These are phyloP conservation scores for Creolimax fragrantissima DNA, from an alignment of 78 protist genomes.

Conservation along the genomic window DNA sequence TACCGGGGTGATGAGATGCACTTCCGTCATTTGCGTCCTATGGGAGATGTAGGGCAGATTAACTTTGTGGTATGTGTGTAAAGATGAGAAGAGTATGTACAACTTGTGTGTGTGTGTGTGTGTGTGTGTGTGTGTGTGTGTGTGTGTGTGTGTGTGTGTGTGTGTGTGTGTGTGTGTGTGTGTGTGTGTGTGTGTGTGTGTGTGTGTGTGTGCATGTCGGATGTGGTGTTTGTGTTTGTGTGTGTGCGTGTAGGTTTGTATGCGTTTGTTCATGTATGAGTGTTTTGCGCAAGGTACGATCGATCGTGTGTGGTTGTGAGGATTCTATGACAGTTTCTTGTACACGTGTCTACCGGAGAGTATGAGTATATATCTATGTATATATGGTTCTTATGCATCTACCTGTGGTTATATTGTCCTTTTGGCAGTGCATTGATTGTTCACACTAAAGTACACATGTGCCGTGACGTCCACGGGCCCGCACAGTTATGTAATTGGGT, in stretches of 20 bases:
- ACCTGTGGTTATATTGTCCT: too few species aligned
- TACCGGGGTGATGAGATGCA: slow-evolving; percentile 35
- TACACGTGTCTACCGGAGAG: too few species aligned
- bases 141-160: not conserved
- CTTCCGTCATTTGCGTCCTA: slow-evolving; percentile 25
- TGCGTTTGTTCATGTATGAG: not conserved
- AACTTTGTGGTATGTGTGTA: not conserved
- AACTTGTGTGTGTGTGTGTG: not conserved
- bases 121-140: not conserved
- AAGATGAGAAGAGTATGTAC: not conserved
- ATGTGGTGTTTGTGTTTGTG: not conserved
- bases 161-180: not conserved
- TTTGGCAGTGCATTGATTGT: not conserved
- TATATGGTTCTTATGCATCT: too few species aligned
- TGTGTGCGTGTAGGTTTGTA: not conserved
- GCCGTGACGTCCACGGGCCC: too few species aligned
- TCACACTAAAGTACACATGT: not conserved
- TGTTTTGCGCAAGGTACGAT: not conserved
- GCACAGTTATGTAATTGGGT: too few species aligned
- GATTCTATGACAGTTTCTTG: too few species aligned
- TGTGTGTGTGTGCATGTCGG: not conserved
- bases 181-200: not conserved
- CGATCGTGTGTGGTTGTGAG: not conserved
- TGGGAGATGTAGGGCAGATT: slow-evolving; percentile 60
- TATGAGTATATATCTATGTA: too few species aligned